Evolutionary conservation across 2,329 filamentous ascomycete species (phyloP).

Genomic region (Cordyceps tenuipes): DNA sequence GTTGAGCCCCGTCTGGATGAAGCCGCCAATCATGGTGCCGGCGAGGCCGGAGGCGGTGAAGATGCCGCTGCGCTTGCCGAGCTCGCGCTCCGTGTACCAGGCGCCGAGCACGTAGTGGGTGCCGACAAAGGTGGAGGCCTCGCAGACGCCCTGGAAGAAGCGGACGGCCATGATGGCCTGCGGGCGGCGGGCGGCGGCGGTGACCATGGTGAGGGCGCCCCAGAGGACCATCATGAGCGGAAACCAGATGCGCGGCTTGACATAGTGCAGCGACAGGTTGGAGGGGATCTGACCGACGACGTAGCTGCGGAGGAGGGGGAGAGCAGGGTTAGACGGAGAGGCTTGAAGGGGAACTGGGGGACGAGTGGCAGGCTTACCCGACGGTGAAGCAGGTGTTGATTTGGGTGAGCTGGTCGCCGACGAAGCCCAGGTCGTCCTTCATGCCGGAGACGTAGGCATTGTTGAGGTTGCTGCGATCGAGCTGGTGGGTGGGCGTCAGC

Average conservation of each 20-base stretch:
- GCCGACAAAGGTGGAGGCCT: constrained; percentile 32
- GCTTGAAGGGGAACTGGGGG: too few relatives aligned
- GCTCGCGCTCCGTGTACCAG: constrained; percentile 53
- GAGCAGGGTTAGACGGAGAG: neutral
- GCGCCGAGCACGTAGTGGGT: constrained; percentile 37
- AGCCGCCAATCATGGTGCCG: constrained; percentile 43
- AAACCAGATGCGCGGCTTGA: constrained; percentile 56
- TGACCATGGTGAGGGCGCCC: constrained; percentile 54
- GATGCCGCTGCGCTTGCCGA: constrained; percentile 55
- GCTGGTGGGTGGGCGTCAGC: constrained; percentile 14
- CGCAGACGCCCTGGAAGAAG: constrained; percentile 31
- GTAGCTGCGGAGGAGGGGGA: constrained; percentile 20
- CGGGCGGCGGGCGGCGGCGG: constrained; percentile 30
- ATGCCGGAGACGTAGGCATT: constrained; percentile 33
- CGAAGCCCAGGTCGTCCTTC: constrained; percentile 31
- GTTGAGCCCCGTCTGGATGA: constrained; percentile 57
- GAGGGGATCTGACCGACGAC: constrained; percentile 52
- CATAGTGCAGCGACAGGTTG: constrained; percentile 54
- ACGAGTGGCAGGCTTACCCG: constrained; percentile 21
- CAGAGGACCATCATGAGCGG: constrained; percentile 56
- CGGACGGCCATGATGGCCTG: constrained; percentile 31
- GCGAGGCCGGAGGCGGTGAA: constrained; percentile 54
- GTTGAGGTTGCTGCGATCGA: constrained; percentile 31
- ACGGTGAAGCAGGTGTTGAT: constrained; percentile 30
- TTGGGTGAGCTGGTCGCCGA: constrained; percentile 33